Conservation (phyloP, 2,329 filamentous ascomycete genomes). For the Trichoderma aggressivum region DNA sequence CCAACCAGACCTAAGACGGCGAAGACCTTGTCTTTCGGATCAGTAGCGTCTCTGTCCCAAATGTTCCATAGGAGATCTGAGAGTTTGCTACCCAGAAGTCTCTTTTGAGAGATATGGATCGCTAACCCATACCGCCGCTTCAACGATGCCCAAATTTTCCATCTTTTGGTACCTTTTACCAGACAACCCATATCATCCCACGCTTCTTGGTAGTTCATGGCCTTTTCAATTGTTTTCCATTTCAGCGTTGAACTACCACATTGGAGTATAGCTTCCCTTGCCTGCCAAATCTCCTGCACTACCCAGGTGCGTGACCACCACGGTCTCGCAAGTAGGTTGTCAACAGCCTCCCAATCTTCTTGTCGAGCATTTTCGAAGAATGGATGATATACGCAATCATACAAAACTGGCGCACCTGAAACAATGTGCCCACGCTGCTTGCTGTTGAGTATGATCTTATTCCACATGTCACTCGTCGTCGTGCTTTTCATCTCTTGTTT, state of each 20-base stretch:
- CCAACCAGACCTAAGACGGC: neutral
- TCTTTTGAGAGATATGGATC: neutral
- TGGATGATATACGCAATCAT: neutral
- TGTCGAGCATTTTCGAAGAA: neutral
- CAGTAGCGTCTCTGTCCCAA: neutral
- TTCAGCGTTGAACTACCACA: neutral
- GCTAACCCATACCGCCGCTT: neutral
- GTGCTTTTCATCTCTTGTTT: neutral
- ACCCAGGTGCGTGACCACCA: neutral
- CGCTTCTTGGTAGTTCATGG: neutral
- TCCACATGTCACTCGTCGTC: neutral
- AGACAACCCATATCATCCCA: neutral
- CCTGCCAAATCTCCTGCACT: neutral
- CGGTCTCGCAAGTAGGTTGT: neutral
- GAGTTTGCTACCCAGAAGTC: neutral
- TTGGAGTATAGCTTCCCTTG: neutral
- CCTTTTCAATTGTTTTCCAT: neutral
- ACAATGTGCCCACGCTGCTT: neutral
- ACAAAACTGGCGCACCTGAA: neutral
- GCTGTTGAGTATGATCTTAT: neutral
- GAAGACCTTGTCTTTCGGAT: neutral
- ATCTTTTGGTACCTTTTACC: neutral
- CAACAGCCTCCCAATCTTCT: neutral
- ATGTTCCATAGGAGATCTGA: neutral
- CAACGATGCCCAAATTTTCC: neutral